These are phyloP conservation scores for Colletotrichum lentis DNA, from an alignment of 2,329 filamentous ascomycete species.

Conservation along the genomic window DNA sequence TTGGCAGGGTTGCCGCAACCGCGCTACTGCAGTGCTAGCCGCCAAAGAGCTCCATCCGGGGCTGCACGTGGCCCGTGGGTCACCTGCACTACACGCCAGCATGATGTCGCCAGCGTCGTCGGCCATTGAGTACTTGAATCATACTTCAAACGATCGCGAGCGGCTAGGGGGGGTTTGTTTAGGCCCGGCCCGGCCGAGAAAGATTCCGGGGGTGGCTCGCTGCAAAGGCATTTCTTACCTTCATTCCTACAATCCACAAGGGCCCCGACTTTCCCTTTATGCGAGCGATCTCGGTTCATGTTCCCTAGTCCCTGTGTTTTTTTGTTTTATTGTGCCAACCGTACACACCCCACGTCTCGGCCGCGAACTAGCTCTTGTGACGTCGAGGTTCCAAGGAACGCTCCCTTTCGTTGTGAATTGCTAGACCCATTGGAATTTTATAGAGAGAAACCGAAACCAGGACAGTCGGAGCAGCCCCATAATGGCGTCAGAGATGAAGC, in stretches of 20 bases:
- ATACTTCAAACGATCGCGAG: neutral
- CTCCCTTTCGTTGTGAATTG: neutral
- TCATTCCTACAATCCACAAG: neutral
- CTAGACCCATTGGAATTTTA: neutral
- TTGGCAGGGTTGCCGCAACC: neutral
- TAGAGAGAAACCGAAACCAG: neutral
- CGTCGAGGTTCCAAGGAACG: neutral
- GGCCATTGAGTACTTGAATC: neutral
- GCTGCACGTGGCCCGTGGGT: conserved; percentile 31
- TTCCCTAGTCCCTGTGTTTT: neutral
- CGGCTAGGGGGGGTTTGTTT: neutral
- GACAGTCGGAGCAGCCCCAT: neutral
- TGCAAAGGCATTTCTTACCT: neutral
- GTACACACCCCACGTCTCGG: neutral
- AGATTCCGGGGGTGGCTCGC: neutral
- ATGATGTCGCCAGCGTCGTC: neutral
- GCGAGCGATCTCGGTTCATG: neutral
- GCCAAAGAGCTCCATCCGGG: conserved; percentile 2
- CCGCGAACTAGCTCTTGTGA: neutral
- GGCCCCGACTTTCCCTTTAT: neutral
- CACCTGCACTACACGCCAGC: conserved; percentile 6
- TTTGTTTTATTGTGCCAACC: neutral
- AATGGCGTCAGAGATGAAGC: conserved; percentile 8
- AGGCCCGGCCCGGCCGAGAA: neutral
- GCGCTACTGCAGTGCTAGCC: conserved; percentile 5